Conservation (phyloP, 768 basidiomycete species). For the Tephrocybe rancida region DNA sequence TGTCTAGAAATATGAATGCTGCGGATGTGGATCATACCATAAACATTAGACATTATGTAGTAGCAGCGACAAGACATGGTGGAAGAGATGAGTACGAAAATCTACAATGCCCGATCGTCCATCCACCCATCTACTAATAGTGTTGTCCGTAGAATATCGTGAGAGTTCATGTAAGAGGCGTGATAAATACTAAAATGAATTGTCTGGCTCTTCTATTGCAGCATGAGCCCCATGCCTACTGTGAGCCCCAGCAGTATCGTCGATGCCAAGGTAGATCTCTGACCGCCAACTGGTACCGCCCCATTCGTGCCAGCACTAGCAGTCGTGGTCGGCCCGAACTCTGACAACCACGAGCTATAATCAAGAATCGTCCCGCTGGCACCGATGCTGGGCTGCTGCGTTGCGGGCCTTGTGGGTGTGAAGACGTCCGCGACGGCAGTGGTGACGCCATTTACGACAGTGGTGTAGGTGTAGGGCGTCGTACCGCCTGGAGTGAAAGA, state of each 20-base stretch:
- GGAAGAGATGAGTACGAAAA: background rate
- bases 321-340: conserved; percentile 28
- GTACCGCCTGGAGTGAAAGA: conserved; percentile 42
- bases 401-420: conserved; percentile 40
- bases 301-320: conserved; percentile 1
- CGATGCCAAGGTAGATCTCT: background rate
- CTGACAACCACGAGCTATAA: conserved; percentile 32
- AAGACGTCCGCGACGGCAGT: conserved; percentile 36
- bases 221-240: conserved; percentile 4
- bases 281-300: background rate
- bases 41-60: background rate
- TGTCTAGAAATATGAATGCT: background rate
- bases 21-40: background rate
- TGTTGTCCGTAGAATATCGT: background rate
- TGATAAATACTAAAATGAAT: background rate
- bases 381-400: conserved; percentile 22
- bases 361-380: conserved; percentile 35
- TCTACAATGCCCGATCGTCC: background rate
- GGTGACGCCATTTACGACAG: conserved; percentile 40
- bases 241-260: background rate
- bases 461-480: conserved; percentile 55
- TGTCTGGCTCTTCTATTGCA: background rate
- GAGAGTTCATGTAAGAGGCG: background rate
- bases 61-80: background rate
- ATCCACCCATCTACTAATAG: background rate